Conservation (phyloP, 345 rosid genomes). For the Moricandia moricandioides region DNA sequence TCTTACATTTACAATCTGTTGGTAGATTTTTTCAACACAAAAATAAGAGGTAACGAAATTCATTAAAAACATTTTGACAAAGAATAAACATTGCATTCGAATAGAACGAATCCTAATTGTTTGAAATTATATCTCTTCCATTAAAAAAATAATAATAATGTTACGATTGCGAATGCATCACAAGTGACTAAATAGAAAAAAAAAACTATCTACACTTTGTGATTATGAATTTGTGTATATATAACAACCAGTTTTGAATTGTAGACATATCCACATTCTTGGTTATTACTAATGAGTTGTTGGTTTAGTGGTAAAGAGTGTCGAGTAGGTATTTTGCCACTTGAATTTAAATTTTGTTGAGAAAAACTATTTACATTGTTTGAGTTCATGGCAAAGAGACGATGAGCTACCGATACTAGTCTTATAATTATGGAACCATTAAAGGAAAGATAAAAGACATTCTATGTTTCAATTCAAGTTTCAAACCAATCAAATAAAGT, state of each 20-base stretch:
- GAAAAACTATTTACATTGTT: no score
- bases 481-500: conserved; percentile 13
- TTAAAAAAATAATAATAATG: neutral
- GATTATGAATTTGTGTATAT: neutral
- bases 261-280: neutral
- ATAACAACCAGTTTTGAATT: neutral
- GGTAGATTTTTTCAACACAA: neutral
- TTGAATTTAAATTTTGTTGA: no score
- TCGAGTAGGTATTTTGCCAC: no score
- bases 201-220: neutral
- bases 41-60: neutral
- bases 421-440: neutral
- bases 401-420: no score
- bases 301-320: no score
- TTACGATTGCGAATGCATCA: neutral
- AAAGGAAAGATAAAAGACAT: neutral
- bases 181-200: neutral
- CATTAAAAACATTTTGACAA: neutral
- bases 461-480: neutral
- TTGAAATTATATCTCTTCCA: neutral
- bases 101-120: neutral
- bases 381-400: no score
- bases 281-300: no score
- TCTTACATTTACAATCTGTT: neutral
- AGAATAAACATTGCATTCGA: neutral